Percentiles rank a stretch among this genome's conserved stretches.
phyloP scores from a whole-genome alignment of 2,329 filamentous ascomycete species.

The Fulvia fulva region DNA sequence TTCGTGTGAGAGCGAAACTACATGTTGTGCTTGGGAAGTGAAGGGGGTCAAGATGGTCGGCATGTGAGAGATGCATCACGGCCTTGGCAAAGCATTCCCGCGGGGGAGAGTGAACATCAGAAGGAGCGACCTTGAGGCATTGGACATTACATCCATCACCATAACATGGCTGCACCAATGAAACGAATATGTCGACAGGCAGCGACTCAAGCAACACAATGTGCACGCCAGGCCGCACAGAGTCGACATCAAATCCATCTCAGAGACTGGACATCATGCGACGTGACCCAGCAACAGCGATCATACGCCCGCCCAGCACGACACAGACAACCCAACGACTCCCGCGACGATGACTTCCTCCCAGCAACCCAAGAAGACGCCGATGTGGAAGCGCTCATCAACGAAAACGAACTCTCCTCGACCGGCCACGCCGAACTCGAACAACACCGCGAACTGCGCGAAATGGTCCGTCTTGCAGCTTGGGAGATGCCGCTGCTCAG shows the following conservation, averaged over 20 bases:
- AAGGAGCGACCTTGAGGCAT: constrained; percentile 1
- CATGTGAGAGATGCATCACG: constrained; percentile 1
- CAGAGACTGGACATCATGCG: neutral
- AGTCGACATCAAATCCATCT: neutral
- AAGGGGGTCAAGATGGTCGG: neutral
- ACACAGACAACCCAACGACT: neutral
- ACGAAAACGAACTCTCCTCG: constrained; percentile 66
- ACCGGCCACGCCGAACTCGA: constrained; percentile 84
- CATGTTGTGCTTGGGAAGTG: constrained; percentile 13
- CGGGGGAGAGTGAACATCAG: constrained; percentile 11
- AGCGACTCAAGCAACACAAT: constrained; percentile 18
- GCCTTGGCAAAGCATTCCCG: neutral
- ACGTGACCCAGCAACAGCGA: constrained; percentile 9
- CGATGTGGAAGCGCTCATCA: constrained; percentile 12
- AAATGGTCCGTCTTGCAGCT: constrained; percentile 80
- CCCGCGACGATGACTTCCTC: neutral
- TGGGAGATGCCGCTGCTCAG: constrained; percentile 92
- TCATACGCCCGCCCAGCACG: constrained; percentile 11
- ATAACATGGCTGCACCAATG: constrained; percentile 28
- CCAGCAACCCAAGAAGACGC: constrained; percentile 7
- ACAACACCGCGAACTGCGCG: constrained; percentile 78
- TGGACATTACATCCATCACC: neutral
- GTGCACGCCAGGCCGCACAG: neutral
- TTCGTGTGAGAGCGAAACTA: constrained; percentile 1
- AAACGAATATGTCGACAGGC: constrained; percentile 29